Percentiles rank a stretch among this genome's conserved stretches.
Conservation (phyloP, 495 filamentous ascomycete genomes). For the Copromyces sp. region DNA sequence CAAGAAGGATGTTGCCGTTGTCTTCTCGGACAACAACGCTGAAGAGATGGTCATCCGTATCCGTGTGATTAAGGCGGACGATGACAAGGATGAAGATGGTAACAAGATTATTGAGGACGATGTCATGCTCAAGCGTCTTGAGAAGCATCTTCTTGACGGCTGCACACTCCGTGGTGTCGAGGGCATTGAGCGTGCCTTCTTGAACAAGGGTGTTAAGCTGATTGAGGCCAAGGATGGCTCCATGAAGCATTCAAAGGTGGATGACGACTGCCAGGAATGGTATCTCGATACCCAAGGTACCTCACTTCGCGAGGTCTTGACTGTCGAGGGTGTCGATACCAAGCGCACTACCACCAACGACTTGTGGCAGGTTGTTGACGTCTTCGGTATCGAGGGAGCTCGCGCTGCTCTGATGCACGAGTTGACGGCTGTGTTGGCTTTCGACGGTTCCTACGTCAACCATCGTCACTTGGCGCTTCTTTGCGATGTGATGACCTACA, state of each 20-base stretch:
- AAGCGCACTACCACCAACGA: constrained; percentile 90
- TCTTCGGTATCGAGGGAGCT: constrained; percentile 93
- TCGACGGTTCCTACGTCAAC: constrained; percentile 98
- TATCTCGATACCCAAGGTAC: constrained; percentile 90
- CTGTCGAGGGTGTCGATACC: constrained; percentile 80
- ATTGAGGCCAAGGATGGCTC: constrained; percentile 53
- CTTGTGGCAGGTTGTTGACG: constrained; percentile 83
- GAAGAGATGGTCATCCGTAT: constrained; percentile 92
- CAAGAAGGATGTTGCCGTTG: constrained; percentile 75
- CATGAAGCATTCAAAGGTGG: constrained; percentile 56
- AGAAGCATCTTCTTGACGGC: constrained; percentile 81
- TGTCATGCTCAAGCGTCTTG: constrained; percentile 78
- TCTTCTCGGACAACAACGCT: constrained; percentile 97
- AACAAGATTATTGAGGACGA: constrained; percentile 77
- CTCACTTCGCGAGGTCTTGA: constrained; percentile 68
- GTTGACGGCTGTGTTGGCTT: constrained; percentile 80
- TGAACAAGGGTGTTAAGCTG: constrained; percentile 68
- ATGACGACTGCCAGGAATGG: constrained; percentile 73
- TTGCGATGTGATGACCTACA: constrained; percentile 95
- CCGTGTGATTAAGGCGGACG: constrained; percentile 59
- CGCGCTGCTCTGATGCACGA: constrained; percentile 78
- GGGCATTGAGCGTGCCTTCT: constrained; percentile 82
- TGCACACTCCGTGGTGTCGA: constrained; percentile 81
- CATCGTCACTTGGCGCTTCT: constrained; percentile 94
- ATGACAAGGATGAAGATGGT: constrained; percentile 67